Base-by-base conservation (phyloP, 169 alveolate genomes). In the Eimeria maxima region DNA sequence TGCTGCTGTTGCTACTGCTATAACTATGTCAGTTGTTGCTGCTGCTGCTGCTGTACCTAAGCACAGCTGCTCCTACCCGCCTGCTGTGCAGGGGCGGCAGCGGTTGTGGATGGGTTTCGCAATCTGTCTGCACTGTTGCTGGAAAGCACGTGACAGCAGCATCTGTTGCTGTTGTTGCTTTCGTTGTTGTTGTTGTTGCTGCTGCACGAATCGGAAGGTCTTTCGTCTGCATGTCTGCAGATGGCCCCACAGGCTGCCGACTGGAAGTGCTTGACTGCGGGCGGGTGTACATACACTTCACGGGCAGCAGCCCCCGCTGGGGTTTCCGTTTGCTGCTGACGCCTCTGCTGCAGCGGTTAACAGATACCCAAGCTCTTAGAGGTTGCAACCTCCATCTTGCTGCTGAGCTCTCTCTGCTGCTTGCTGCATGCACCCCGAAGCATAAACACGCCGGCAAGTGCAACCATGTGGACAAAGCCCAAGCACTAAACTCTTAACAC, bases 261-360 rank as follows among this genome's bases (percentile, higher is more conserved):
- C 92, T 84, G 16, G 92, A 84, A 57, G 92, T 57, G 47, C 29
- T 84, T 33, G 92, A 84, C 10, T 84, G 92, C 60, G 92, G 92
- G 24, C 73, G 92, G 20, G 78, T 84, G 73, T 57, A 50, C 60
- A 44, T 84, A 33, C 92, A 57, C 60, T 44, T 50, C 78, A 57
- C 78, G 2, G 92, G 92, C 92, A 84, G 92, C 92, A 87, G 94
- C 67, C 94, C 80, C 55, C 71, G 57, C 55, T 93, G 96, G 96
- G 96, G 96, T 16, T 93, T 76, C 33, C 84, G 93, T 47, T 38
- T 93, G 73, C 44, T 93, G 71, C 76, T 93, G 38, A 38, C 78
- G 27, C 96, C 96, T 29, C 60, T 93, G 60, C 87, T 80, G 73
- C 96, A 44, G 81, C 57, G 90, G 60, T 76, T 93, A 27, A 55